Evolutionary conservation across 2,329 filamentous ascomycete genomes (phyloP).

Genomic region (Mycosphaerella sp.): DNA sequence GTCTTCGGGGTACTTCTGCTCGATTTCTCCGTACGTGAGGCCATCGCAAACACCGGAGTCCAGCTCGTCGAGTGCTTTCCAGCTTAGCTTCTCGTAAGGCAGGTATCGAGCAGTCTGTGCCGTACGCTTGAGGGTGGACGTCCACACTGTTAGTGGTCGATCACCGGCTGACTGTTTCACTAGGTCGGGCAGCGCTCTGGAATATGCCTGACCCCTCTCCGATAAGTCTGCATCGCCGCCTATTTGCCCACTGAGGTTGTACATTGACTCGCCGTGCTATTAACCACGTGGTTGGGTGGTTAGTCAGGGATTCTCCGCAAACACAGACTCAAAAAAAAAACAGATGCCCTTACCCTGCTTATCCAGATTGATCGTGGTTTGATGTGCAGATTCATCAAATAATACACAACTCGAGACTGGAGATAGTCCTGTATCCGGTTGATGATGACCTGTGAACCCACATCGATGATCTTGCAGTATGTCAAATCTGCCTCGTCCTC

Average conservation of each 20-base stretch:
- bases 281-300: slow-evolving; percentile 13
- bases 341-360: slow-evolving; percentile 51
- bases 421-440: slow-evolving; percentile 96
- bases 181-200: slow-evolving; percentile 73
- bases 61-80: slow-evolving; percentile 97
- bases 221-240: slow-evolving; percentile 88
- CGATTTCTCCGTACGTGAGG: slow-evolving; percentile 92
- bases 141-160: slow-evolving; percentile 65
- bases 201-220: slow-evolving; percentile 79
- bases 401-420: slow-evolving; percentile 94
- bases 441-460: slow-evolving; percentile 94
- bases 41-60: slow-evolving; percentile 96
- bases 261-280: slow-evolving; percentile 89
- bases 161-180: slow-evolving; percentile 82
- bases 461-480: slow-evolving; percentile 96
- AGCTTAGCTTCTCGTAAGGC: slow-evolving; percentile 90
- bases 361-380: slow-evolving; percentile 95
- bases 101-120: slow-evolving; percentile 87
- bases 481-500: slow-evolving; percentile 82
- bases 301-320: slow-evolving; percentile 1
- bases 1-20: slow-evolving; percentile 84
- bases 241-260: slow-evolving; percentile 84
- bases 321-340: too few species aligned
- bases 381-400: slow-evolving; percentile 97
- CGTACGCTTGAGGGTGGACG: slow-evolving; percentile 71